phyloP scores from a whole-genome alignment of 495 filamentous ascomycete genomes.

The Thermothielavioides terrestris region DNA sequence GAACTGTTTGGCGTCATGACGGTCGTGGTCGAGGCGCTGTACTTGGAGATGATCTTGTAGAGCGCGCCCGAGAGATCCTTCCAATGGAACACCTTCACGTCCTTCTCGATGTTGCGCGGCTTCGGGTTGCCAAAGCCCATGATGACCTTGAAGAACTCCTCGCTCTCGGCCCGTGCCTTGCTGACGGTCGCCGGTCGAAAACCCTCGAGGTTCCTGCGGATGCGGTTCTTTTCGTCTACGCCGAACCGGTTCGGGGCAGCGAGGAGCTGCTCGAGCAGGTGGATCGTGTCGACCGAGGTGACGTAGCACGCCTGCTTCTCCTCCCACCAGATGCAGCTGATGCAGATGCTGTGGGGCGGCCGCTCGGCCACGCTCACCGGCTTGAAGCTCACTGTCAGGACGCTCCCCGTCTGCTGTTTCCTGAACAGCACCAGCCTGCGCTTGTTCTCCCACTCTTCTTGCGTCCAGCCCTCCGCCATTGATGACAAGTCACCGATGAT shows the following conservation, averaged over 20 bases:
- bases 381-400: conserved; percentile 63
- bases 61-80: conserved; percentile 70
- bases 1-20: conserved; percentile 13
- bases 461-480: conserved; percentile 73
- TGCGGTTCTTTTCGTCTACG: conserved; percentile 96
- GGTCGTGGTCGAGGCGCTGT: conserved; percentile 38
- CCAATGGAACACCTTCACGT: conserved; percentile 97
- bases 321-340: conserved; percentile 90
- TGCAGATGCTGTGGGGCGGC: conserved; percentile 66
- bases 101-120: conserved; percentile 96
- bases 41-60: conserved; percentile 98
- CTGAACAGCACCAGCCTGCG: conserved; percentile 80
- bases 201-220: conserved; percentile 87
- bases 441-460: conserved; percentile 66
- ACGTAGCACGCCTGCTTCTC: conserved; percentile 83
- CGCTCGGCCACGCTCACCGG: conserved; percentile 61
- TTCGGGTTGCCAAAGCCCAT: conserved; percentile 96
- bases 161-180: conserved; percentile 81
- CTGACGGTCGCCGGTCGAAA: conserved; percentile 85
- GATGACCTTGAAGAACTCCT: conserved; percentile 96
- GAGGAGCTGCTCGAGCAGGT: conserved; percentile 79
- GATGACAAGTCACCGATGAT: conserved; percentile 72
- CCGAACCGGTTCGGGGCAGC: conserved; percentile 63
- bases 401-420: conserved; percentile 66
- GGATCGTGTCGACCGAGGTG: conserved; percentile 94